Base-by-base conservation (phyloP, 169 alveolate species). In the Plasmodium cynomolgi region DNA sequence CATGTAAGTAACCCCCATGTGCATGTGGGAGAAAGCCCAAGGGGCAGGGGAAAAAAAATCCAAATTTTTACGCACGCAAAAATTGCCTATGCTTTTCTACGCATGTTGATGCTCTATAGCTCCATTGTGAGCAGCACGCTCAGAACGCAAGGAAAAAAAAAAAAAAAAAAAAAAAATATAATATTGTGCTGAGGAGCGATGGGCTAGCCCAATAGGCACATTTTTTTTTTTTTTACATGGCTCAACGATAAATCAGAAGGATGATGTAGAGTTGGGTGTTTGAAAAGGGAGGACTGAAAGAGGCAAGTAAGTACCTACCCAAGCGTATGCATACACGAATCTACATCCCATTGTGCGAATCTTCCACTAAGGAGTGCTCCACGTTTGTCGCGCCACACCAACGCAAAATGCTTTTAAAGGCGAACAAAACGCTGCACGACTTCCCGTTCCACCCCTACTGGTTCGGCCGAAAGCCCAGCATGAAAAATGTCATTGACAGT, bases 381-480 rank as follows among this genome's bases (percentile, higher is more conserved):
- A 0, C n/a, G 58, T 7, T 6, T 37, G 44, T 13, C 58, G 50
- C 5, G 13, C n/a, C 58, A 13, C 58, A 47, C 58, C 58, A 20
- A 29, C 41, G 47, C 83, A 26, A 86, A 86, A 88, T 88, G 94
- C 81, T 88, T 77, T 79, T 88, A 58, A 88, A 88, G 56, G 84
- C 90, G 83, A 88, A 88, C 72, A 88, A 80, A 47, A 88, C 94
- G 23, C 73, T 88, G 54, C 68, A 88, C 50, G 94, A 88, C 81
- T 88, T 88, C 73, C 94, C 94, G 13, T 88, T 77, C 81, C 94
- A 88, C 29, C 33, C 74, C 71, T 88, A 79, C 82, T 88, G 94
- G 94, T 88, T 88, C 81, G 94, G 94, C 11, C 29, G 79, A 75
- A 88, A 62, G 31, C 94, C 94, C 26, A 80, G 81, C 83, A 58